phyloP scores from a whole-genome alignment of 2,329 filamentous ascomycete genomes.

The Aspergillus fischeri region DNA sequence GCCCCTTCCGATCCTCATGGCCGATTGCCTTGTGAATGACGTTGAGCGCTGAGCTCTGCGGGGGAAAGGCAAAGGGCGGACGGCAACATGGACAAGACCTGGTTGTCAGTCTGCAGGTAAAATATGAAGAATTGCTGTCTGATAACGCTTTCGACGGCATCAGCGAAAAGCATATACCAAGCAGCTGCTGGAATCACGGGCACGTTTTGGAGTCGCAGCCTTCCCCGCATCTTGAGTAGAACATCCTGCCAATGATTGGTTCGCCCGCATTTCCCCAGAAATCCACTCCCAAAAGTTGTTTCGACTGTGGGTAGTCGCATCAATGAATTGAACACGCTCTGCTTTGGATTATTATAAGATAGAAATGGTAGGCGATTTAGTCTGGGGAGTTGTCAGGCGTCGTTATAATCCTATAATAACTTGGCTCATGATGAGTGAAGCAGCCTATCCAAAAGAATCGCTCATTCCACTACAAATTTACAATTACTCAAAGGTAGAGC shows the following conservation, averaged over 20 bases:
- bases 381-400: too few species aligned
- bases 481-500: too few species aligned
- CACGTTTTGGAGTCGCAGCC: background rate
- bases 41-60: constrained; percentile 10
- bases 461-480: too few species aligned
- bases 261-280: background rate
- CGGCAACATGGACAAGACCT: constrained; percentile 7
- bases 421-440: too few species aligned
- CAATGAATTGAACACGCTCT: too few species aligned
- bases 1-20: constrained; percentile 32
- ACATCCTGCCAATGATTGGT: background rate
- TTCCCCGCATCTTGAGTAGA: background rate
- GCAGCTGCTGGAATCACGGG: too few species aligned
- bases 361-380: too few species aligned
- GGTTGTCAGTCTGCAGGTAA: background rate
- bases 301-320: too few species aligned
- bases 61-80: background rate
- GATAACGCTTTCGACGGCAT: background rate
- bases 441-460: too few species aligned
- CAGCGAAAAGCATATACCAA: too few species aligned
- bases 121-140: background rate
- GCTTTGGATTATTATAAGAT: too few species aligned
- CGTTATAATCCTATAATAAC: too few species aligned
- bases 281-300: background rate
- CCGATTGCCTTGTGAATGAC: constrained; percentile 8